Percentiles rank a stretch among this genome's conserved stretches.
Conservation (phyloP, 1,284 basidiomycete species). For the Cryptococcus maquisensis region DNA sequence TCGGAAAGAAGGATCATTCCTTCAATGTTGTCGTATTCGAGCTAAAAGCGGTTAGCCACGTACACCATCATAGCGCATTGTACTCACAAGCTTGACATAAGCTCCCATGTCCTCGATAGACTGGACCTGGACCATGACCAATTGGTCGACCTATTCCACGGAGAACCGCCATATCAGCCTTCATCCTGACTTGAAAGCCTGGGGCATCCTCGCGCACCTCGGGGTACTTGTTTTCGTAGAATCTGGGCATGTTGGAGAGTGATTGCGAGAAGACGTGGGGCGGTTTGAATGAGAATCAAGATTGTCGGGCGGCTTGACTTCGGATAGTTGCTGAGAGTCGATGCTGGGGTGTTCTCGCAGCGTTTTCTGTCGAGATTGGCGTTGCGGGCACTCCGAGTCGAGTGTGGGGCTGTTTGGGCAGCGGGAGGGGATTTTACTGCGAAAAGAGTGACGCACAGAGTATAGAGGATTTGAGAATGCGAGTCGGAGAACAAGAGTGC, state of each 20-base stretch:
- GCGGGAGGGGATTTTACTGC: too few relatives aligned
- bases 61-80: neutral
- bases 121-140: conserved; percentile 98
- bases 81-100: conserved; percentile 90
- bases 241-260: conserved; percentile 43
- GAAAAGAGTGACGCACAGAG: too few relatives aligned
- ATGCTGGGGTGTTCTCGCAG: neutral
- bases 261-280: neutral
- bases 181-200: neutral
- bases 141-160: conserved; percentile 71
- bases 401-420: too few relatives aligned
- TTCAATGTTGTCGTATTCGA: conserved; percentile 98
- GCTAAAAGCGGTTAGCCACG: conserved; percentile 52
- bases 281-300: neutral
- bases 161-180: neutral
- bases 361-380: neutral
- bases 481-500: too few relatives aligned
- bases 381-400: too few relatives aligned
- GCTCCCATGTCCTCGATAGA: conserved; percentile 99
- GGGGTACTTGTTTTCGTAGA: conserved; percentile 53
- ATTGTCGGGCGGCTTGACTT: neutral
- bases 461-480: too few relatives aligned
- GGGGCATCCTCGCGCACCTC: conserved; percentile 38
- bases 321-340: neutral
- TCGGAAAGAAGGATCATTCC: conserved; percentile 99